These are phyloP conservation scores for Aplosporella prunicola DNA, from an alignment of 2,329 filamentous ascomycete species.

Conservation along the genomic window DNA sequence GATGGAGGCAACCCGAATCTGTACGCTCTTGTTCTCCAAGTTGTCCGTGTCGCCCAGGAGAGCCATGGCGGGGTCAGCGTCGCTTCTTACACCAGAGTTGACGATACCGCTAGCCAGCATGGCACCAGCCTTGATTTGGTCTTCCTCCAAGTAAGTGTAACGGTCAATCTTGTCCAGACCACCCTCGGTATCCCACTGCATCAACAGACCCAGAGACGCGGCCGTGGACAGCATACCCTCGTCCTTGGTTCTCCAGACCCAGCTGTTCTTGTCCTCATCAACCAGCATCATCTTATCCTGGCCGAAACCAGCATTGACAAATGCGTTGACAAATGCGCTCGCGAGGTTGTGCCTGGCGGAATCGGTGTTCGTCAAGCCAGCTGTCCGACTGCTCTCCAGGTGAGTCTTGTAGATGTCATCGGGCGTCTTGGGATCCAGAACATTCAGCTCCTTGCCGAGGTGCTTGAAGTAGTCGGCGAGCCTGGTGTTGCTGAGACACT, in stretches of 20 bases:
- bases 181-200: constrained; percentile 88
- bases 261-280: constrained; percentile 71
- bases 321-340: constrained; percentile 91
- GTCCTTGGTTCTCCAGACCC: constrained; percentile 99
- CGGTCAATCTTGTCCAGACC: constrained; percentile 91
- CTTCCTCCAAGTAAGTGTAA: constrained; percentile 77
- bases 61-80: constrained; percentile 83
- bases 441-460: constrained; percentile 90
- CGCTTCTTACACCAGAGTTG: constrained; percentile 82
- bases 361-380: constrained; percentile 87
- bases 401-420: constrained; percentile 99
- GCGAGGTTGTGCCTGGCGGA: constrained; percentile 93
- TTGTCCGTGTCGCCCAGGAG: constrained; percentile 73
- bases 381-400: constrained; percentile 86
- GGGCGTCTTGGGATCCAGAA: constrained; percentile 89
- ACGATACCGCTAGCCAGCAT: constrained; percentile 91
- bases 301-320: constrained; percentile 91
- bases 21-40: constrained; percentile 65
- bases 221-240: constrained; percentile 96
- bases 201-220: constrained; percentile 81
- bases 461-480: constrained; percentile 89
- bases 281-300: constrained; percentile 97
- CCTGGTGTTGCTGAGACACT: constrained; percentile 80
- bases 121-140: constrained; percentile 81
- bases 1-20: constrained; percentile 73